phyloP scores from a whole-genome alignment of 495 filamentous ascomycete species.

The Neurospora sp. region DNA sequence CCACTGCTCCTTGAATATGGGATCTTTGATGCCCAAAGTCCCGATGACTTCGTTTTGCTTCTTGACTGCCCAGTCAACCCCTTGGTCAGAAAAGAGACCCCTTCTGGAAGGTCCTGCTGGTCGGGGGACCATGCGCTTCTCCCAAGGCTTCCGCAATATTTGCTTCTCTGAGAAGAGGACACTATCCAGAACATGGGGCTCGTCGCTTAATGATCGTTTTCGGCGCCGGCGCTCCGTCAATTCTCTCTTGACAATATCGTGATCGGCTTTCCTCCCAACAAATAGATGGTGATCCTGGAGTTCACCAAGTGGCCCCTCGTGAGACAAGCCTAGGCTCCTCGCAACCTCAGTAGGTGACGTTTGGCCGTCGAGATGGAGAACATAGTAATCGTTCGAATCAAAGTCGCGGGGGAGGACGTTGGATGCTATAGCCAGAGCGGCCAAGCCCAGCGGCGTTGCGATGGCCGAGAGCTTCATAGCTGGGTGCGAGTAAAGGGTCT shows the following conservation, averaged over 20 bases:
- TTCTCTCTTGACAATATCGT: constrained; percentile 51
- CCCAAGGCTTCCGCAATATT: constrained; percentile 52
- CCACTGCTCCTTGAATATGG: constrained; percentile 91
- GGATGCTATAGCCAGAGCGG: constrained; percentile 31
- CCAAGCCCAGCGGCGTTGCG: constrained; percentile 29
- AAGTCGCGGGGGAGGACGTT: constrained; percentile 36
- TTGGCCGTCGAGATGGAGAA: constrained; percentile 62
- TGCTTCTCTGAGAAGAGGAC: constrained; percentile 80
- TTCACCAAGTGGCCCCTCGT: constrained; percentile 78
- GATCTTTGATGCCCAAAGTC: constrained; percentile 66
- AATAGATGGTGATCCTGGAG: constrained; percentile 80
- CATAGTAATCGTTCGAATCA: constrained; percentile 78
- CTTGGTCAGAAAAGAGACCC: constrained; percentile 8
- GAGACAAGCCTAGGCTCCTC: constrained; percentile 56
- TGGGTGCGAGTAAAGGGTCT: constrained; percentile 5
- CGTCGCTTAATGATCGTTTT: constrained; percentile 39
- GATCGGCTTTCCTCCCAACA: constrained; percentile 49
- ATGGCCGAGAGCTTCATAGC: constrained; percentile 33
- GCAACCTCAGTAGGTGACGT: constrained; percentile 64
- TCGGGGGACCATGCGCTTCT: constrained; percentile 58
- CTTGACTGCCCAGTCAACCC: constrained; percentile 39
- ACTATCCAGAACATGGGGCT: constrained; percentile 52
- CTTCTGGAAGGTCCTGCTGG: constrained; percentile 1
- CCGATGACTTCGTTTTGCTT: constrained; percentile 51
- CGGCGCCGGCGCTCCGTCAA: constrained; percentile 49